Percentiles rank a stretch among this genome's conserved stretches.
Evolutionary conservation across 1,284 basidiomycete genomes (phyloP).

Genomic region (Xerocomus amazonicus): DNA sequence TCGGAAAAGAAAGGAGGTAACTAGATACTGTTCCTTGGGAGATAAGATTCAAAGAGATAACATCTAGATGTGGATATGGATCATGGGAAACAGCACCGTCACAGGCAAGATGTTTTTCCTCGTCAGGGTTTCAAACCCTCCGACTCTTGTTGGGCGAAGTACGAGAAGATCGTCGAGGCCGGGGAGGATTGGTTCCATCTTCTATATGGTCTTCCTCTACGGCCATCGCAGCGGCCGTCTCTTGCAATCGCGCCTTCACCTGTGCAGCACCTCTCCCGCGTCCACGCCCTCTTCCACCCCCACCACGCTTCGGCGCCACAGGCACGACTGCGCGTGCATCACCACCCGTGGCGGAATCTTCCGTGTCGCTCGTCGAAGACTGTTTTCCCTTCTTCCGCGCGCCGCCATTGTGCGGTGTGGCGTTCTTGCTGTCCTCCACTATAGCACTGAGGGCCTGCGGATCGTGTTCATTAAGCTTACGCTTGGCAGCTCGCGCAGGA

Average conservation of each 20-base stretch:
- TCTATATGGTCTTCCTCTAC: conserved; percentile 32
- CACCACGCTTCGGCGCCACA: conserved; percentile 20
- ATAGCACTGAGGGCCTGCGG: conserved; percentile 17
- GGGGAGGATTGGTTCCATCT: conserved; percentile 23
- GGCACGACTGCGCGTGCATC: conserved; percentile 1
- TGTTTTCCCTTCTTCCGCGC: conserved; percentile 27
- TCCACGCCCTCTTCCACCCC: conserved; percentile 19
- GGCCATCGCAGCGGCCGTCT: conserved; percentile 26
- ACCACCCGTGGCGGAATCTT: conserved; percentile 13
- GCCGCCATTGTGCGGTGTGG: conserved; percentile 4
- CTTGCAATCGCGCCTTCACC: conserved; percentile 21
- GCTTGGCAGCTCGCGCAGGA: conserved; percentile 29
- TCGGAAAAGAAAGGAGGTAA: conserved; percentile 2
- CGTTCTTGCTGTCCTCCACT: conserved; percentile 17
- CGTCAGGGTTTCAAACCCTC: conserved; percentile 4
- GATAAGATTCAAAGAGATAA: conserved; percentile 3
- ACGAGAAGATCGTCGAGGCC: conserved; percentile 27
- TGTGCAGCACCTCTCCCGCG: conserved; percentile 15
- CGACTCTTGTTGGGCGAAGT: conserved; percentile 21
- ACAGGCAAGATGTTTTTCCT: background rate
- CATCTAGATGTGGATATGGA: conserved; percentile 2
- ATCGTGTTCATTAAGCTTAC: conserved; percentile 31
- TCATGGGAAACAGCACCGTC: background rate
- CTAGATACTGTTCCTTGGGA: conserved; percentile 7
- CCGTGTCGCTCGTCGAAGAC: conserved; percentile 11